Base-by-base conservation (phyloP, 192 early-diverging fungal genomes). In the Linnemannia zychae region DNA sequence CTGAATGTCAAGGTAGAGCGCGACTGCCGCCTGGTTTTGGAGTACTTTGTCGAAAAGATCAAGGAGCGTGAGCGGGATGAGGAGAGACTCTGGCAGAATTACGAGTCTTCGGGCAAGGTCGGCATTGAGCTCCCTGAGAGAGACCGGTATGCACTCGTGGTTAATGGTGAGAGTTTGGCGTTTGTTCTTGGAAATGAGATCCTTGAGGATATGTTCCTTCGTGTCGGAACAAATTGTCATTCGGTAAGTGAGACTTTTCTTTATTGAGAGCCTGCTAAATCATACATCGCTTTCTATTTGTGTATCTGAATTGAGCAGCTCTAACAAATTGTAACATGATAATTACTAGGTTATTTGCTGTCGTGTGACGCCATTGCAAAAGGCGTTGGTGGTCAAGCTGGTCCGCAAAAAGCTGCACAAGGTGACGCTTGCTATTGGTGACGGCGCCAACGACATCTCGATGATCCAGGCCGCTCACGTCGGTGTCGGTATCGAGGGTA, bases 401-500 rank as follows among this genome's bases (percentile, higher is more conserved):
- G 98, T 99, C 33, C 97, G 96, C 82, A 97, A 96, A 57, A 94
- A 95, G 67, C 89, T 93, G 20, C 94, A 95, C 77, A 93, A 95
- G 28, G 93, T 99, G 66, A 90, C 96, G 36, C 90, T 99, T 36
- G 97, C 98, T 5, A 99, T 99, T 86, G 98, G 98, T 67, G 98
- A 99, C 82, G 98, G 98, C 9, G 98, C 98, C 60, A 99, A 99
- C 87, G 98, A 99, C 83, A 97, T 99, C 7, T 94, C 93, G 48
- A 99, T 99, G 98, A 99, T 99, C 78, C 98, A 99, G 79, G 98
- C 97, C 0, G 97, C 97, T 7, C 97, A 98, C 77, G 97, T 98
- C 16, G 98, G 98, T 52, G 92, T 99, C 9, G 98, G 98, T 74
- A 99, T 99, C 87, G 94, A 92, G 72, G 98, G 98, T 22, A 93